Evolutionary conservation across 2,329 filamentous ascomycete genomes (phyloP), one percentile per base, ranked within the genome.

Genomic region (Fusarium continuum): DNA sequence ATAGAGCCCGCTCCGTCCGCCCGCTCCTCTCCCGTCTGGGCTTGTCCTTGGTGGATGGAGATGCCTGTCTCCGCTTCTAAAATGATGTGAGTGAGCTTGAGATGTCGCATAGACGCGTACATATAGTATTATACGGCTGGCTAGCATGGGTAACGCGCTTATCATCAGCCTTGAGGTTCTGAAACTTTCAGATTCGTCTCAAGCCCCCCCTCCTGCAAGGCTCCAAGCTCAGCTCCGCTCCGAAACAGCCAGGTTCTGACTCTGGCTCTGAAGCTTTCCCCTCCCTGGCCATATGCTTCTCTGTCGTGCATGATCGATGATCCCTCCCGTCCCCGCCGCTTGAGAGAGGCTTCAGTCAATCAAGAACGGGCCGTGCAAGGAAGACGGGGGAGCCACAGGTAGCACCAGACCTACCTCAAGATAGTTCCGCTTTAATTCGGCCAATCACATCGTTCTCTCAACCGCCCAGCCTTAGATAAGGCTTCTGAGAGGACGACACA

Each of bases 401-500:
- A 45, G 67, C 63, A 61, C 50, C 43, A 57, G 61, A 64, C 61
- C 45, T 63, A 48, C 44, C 44, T 55, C 50, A 47, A 48, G 45
- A 23, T 45, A 31, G 43, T 51, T 58, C 65, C 54, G 38, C 51
- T 59, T 56, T 35, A 32, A 57, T 8, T 23, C 61, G 63, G 61
- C 74, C 74, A 76, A 76, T 76, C 71, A 74, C 72, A 70, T 74
- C 70, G 64, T 67, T 65, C 63, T 54, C 54, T 59, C 17, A 26
- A 13, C 17, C 50, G 22, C 65, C 61, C 58, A 55, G 60, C 17
- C 28, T 17, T n/a, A 48, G 44, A 14, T 22, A 57, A 47, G 26
- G 29, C 41, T 34, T 39, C 28, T 55, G 29, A 50, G 36, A 47
- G 55, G 45, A 47, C 22, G 31, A 31, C 65, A 57, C 41, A 44